Evolutionary conservation across 306 rosid genomes (phyloP).

Genomic region (barrel medic (Medicago truncatula)): DNA sequence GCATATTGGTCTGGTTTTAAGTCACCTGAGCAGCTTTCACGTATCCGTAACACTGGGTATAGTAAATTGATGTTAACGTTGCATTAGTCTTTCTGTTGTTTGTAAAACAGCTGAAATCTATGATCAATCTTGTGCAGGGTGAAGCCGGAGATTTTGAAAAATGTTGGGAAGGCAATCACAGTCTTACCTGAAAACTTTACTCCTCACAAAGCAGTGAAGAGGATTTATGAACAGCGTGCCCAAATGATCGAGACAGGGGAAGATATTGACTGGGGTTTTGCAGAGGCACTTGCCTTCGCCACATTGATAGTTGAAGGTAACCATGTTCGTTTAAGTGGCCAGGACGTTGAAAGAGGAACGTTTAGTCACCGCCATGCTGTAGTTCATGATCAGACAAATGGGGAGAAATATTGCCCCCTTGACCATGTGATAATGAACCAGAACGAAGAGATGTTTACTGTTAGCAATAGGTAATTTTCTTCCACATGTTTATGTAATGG

Average conservation of each 20-base stretch:
- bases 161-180: constrained; percentile 85
- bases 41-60: constrained; percentile 88
- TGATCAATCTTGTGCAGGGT: constrained; percentile 60
- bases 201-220: constrained; percentile 88
- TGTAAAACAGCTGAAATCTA: constrained; percentile 16
- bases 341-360: constrained; percentile 96
- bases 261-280: constrained; percentile 95
- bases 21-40: constrained; percentile 94
- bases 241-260: constrained; percentile 88
- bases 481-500: not conserved
- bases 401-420: constrained; percentile 79
- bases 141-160: constrained; percentile 84
- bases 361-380: constrained; percentile 96
- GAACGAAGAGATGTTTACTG: constrained; percentile 91
- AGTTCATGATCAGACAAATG: constrained; percentile 84
- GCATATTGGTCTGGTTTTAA: constrained; percentile 98
- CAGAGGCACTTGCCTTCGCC: constrained; percentile 94
- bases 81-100: constrained; percentile 28
- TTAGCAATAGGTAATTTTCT: constrained; percentile 80
- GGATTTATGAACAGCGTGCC: constrained; percentile 81
- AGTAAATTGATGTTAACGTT: constrained; percentile 30
- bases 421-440: constrained; percentile 77
- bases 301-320: constrained; percentile 88
- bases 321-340: constrained; percentile 91
- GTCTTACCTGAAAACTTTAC: constrained; percentile 70